Evolutionary conservation across 164 flowering plant genomes (phyloP).

Genomic region (Magnolia sinica): DNA sequence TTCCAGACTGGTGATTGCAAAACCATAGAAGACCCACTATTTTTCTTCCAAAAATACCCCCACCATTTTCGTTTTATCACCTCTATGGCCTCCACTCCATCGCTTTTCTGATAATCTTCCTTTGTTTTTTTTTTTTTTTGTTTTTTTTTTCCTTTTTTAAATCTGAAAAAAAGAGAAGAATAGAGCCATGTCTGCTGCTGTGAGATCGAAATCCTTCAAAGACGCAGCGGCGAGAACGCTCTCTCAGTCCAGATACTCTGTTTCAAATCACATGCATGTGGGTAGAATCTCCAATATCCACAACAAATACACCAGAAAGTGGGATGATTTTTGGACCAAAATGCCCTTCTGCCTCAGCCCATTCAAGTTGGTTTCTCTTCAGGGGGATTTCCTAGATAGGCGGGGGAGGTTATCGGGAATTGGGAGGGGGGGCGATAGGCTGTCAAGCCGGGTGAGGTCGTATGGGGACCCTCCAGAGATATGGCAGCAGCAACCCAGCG

Average conservation of each 20-base stretch:
- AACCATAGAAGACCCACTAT: constrained; percentile 8
- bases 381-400: constrained; percentile 43
- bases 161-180: not conserved
- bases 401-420: constrained; percentile 6
- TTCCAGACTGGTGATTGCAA: not conserved
- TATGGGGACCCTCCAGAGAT: constrained; percentile 80
- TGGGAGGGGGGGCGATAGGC: not conserved
- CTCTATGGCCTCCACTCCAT: not conserved
- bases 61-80: constrained; percentile 14
- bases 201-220: constrained; percentile 51
- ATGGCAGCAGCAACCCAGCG: constrained; percentile 83
- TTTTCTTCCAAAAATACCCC: constrained; percentile 7
- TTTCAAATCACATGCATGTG: constrained; percentile 44
- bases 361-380: constrained; percentile 48
- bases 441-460: constrained; percentile 20
- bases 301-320: constrained; percentile 25
- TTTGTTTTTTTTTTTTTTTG: not conserved
- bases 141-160: not conserved
- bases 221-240: constrained; percentile 36
- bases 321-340: constrained; percentile 31
- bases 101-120: not conserved
- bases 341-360: constrained; percentile 44
- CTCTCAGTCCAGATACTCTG: constrained; percentile 46
- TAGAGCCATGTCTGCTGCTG: constrained; percentile 52
- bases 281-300: constrained; percentile 38